These are phyloP conservation scores for Aspergillus sclerotioniger DNA, from an alignment of 495 filamentous ascomycete species.

Conservation along the genomic window DNA sequence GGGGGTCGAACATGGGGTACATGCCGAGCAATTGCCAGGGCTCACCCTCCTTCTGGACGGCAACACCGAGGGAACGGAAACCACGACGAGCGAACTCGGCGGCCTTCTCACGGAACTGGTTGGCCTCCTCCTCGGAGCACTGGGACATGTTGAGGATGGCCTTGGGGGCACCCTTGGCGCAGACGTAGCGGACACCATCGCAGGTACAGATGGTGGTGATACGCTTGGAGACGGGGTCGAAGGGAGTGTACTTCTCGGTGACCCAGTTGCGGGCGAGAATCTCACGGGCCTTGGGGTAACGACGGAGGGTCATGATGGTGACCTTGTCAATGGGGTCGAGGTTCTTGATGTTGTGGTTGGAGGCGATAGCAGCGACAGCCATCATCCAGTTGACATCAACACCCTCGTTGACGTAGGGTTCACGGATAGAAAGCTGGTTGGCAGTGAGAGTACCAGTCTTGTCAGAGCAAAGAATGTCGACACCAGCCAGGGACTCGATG, in stretches of 20 bases:
- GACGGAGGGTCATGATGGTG: constrained; percentile 68
- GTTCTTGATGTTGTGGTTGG: constrained; percentile 75
- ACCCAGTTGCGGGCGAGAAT: constrained; percentile 68
- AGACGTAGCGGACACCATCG: constrained; percentile 65
- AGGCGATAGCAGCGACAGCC: constrained; percentile 71
- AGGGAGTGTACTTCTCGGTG: constrained; percentile 73
- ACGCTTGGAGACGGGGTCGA: constrained; percentile 77
- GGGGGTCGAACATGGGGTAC: constrained; percentile 77
- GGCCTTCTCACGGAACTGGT: constrained; percentile 67
- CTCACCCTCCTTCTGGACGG: constrained; percentile 64
- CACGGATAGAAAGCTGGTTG: constrained; percentile 72
- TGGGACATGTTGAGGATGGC: constrained; percentile 65
- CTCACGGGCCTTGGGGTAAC: constrained; percentile 70
- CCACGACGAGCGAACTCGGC: constrained; percentile 73
- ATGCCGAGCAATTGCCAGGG: constrained; percentile 70
- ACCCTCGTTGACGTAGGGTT: constrained; percentile 71
- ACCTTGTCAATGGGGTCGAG: constrained; percentile 77
- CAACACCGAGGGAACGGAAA: constrained; percentile 79
- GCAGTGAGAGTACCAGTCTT: constrained; percentile 79
- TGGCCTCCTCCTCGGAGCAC: constrained; percentile 62
- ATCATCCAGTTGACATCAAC: constrained; percentile 81
- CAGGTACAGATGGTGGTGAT: constrained; percentile 66
- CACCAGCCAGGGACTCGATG: constrained; percentile 74
- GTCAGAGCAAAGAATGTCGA: constrained; percentile 73
- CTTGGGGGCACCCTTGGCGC: constrained; percentile 74